These are phyloP conservation scores for Dacryopinax primogenitus DNA, from an alignment of 768 basidiomycete genomes.

Conservation along the genomic window DNA sequence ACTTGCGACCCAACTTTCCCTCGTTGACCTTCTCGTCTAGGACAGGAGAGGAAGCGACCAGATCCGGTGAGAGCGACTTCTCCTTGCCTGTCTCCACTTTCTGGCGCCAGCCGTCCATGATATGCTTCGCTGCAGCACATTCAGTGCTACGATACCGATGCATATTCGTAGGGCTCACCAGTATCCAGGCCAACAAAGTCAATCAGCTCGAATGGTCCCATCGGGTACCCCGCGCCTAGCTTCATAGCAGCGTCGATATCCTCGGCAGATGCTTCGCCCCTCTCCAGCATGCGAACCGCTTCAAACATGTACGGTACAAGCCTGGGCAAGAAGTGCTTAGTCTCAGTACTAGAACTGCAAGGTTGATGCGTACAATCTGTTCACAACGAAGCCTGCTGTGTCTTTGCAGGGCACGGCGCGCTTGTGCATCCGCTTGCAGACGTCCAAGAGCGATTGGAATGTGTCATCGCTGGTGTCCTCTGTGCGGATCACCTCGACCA, in stretches of 20 bases:
- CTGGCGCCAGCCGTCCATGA: conserved; percentile 30
- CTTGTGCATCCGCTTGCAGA: conserved; percentile 30
- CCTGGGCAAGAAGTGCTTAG: conserved; percentile 1
- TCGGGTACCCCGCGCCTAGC: conserved; percentile 32
- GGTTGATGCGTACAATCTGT: conserved; percentile 20
- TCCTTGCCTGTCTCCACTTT: conserved; percentile 25
- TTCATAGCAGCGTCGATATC: conserved; percentile 36
- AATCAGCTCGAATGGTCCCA: conserved; percentile 27
- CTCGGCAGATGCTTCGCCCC: conserved; percentile 31
- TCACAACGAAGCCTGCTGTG: conserved; percentile 35
- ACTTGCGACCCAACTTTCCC: conserved; percentile 32
- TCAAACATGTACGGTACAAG: conserved; percentile 35
- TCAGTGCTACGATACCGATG: not conserved
- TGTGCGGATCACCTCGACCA: conserved; percentile 32
- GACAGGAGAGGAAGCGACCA: conserved; percentile 25
- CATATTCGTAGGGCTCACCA: not conserved
- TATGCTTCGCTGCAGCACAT: conserved; percentile 19
- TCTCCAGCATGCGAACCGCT: conserved; percentile 32
- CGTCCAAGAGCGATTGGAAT: conserved; percentile 25
- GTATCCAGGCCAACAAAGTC: conserved; percentile 34
- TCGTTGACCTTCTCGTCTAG: conserved; percentile 29
- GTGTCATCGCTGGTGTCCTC: conserved; percentile 27
- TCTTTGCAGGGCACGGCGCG: conserved; percentile 31
- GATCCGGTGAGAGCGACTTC: conserved; percentile 8
- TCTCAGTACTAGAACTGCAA: not conserved